A percentile compares a stretch with the other conserved stretches of the same genome.
Conservation (phyloP, 306 rosid species). For the Myrica gale region DNA sequence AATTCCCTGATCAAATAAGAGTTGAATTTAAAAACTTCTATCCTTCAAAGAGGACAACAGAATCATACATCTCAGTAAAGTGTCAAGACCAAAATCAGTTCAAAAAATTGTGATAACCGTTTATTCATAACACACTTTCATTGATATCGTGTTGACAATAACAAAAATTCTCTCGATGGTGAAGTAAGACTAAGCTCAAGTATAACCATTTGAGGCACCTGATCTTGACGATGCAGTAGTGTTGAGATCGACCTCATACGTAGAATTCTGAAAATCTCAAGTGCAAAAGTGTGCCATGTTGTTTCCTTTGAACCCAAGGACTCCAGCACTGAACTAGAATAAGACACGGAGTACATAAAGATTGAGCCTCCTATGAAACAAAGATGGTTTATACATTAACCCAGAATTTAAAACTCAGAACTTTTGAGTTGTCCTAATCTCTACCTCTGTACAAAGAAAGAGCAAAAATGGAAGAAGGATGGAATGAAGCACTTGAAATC, state of each 20-base stretch:
- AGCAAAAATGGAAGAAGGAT: slow-evolving; percentile 36
- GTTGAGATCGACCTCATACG: too few relatives aligned
- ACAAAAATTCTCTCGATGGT: too few relatives aligned
- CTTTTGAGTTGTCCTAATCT: slow-evolving; percentile 44
- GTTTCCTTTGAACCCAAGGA: too few relatives aligned
- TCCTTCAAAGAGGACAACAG: not conserved
- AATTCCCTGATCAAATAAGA: slow-evolving; percentile 41
- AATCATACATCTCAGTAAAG: not conserved
- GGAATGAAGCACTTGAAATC: slow-evolving; percentile 43
- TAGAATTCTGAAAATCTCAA: too few relatives aligned
- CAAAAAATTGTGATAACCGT: not conserved
- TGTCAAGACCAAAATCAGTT: not conserved
- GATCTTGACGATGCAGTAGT: slow-evolving; percentile 59
- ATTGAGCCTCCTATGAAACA: slow-evolving; percentile 5
- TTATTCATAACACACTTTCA: not conserved
- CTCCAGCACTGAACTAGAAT: too few relatives aligned
- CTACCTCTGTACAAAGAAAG: slow-evolving; percentile 61
- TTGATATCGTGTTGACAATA: too few relatives aligned
- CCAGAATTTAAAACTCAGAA: not conserved
- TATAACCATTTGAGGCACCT: slow-evolving; percentile 46
- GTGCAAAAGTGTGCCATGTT: too few relatives aligned
- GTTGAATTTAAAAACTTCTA: slow-evolving; percentile 6
- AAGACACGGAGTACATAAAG: not conserved
- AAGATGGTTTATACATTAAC: slow-evolving; percentile 8
- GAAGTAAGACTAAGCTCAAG: not conserved